These are phyloP conservation scores for Platanthera zijinensis DNA, from an alignment of 106 monocot genomes.

Conservation along the genomic window DNA sequence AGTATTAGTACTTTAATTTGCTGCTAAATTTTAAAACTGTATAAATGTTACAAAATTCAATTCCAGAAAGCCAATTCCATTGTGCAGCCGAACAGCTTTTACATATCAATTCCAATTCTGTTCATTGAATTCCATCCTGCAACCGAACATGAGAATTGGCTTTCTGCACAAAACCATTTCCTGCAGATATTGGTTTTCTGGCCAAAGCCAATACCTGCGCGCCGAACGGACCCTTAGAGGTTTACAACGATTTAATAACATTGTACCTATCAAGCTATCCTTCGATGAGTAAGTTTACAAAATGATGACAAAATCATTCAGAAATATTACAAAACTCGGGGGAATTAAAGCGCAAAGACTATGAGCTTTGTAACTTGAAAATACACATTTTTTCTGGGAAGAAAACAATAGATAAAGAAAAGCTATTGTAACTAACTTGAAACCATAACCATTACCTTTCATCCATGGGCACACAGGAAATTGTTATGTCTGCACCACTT, in stretches of 20 bases:
- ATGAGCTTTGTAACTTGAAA: background rate
- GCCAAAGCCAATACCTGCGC: no score
- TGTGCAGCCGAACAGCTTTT: no score
- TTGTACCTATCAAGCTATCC: background rate
- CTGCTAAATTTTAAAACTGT: no score
- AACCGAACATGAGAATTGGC: no score
- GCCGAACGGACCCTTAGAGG: no score
- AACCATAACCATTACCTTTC: slow-evolving; percentile 44
- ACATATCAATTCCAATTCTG: no score
- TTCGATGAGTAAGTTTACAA: background rate
- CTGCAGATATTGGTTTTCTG: no score
- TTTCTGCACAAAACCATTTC: no score
- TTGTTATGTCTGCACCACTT: slow-evolving; percentile 86
- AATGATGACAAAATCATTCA: background rate
- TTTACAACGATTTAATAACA: background rate
- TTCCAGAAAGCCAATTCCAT: no score
- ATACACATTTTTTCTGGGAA: background rate
- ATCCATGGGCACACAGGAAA: slow-evolving; percentile 78
- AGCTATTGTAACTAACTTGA: background rate
- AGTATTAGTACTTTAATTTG: no score
- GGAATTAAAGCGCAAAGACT: background rate
- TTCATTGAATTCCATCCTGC: no score
- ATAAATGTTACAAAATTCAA: no score
- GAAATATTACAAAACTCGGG: background rate
- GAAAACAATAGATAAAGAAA: background rate